Evolutionary conservation across 345 rosid species (phyloP), one percentile per base, ranked within the genome.

Genomic region (Arabidopsis suecica): DNA sequence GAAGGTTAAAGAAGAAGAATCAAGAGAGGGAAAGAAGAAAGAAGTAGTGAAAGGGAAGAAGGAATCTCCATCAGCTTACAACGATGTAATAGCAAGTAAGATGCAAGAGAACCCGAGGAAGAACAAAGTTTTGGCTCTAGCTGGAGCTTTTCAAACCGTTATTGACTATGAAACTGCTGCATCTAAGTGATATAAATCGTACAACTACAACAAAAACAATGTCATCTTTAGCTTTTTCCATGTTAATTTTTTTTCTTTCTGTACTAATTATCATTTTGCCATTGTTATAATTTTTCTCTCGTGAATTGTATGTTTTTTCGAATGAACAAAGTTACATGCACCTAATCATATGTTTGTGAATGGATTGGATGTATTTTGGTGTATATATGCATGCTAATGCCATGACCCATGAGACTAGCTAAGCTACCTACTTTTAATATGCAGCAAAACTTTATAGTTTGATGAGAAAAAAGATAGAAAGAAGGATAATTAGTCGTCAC

Each of bases 141-240:
- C 86, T 18, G 97, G 98, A 34, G 98, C 98, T 20, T 93, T 93
- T 57, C 88, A 93, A 86, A 89, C 93, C 16, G 98, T 89, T 77
- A 93, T 93, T 20, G 95, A 88, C 72, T 84, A 89, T 61, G 91
- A 93, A 84, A 71, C 94, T 51, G 82, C 83, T 20, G 74, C 79
- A 45, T 79, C 89, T 62, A 86, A 84, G 79, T 81, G 77, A 82
- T 44, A 45, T 3, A 9, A n/a, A 50, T 65, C 55, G 37, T 58
- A 69, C 16, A 54, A 54, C 49, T 55, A 50, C 9, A 49, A 45
- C 5, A 34, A 56, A 68, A 49, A 40, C 16, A 65, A 22, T 38
- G 54, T 28, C 44, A 28, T 56, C 23, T 47, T 65, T 77, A 77
- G 66, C 61, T 63, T 77, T 23, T 25, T 55, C 4, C 34, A 13